Conservation (phyloP, 2,329 filamentous ascomycete genomes). For the Talaromyces verruculosus region DNA sequence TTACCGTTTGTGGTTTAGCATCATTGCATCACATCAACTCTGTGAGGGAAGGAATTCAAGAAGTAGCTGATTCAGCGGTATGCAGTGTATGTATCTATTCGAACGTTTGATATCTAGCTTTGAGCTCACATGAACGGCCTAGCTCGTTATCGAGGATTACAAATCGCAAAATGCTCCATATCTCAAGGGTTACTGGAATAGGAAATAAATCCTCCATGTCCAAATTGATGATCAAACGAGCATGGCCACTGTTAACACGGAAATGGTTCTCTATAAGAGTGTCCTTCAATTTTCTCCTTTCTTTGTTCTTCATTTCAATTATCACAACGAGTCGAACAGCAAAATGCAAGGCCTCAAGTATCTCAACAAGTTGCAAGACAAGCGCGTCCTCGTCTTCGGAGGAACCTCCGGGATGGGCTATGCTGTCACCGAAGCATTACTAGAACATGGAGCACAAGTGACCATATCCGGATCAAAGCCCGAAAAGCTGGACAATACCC, state of each 20-base stretch:
- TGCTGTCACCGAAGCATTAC: slow-evolving; percentile 50
- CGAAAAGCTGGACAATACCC: slow-evolving; percentile 42
- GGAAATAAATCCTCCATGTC: neutral
- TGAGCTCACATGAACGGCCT: neutral
- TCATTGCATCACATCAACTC: neutral
- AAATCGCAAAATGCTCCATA: neutral
- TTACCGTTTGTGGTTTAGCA: neutral
- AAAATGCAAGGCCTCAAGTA: slow-evolving; percentile 12
- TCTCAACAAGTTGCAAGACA: slow-evolving; percentile 46
- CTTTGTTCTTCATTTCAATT: neutral
- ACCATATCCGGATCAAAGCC: slow-evolving; percentile 50
- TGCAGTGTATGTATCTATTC: neutral
- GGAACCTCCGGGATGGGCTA: slow-evolving; percentile 56
- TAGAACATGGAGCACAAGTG: slow-evolving; percentile 52
- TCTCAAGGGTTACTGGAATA: slow-evolving; percentile 16
- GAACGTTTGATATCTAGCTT: too few relatives aligned
- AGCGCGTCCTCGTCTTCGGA: slow-evolving; percentile 53
- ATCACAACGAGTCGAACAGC: neutral
- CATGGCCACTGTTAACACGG: neutral
- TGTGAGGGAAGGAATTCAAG: neutral
- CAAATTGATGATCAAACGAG: neutral
- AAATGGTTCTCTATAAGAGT: neutral
- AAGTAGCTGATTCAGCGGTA: neutral
- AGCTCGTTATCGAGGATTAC: neutral
- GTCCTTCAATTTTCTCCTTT: neutral